phyloP scores from a whole-genome alignment of 2,329 filamentous ascomycete species.

The Thielaviopsis populi region DNA sequence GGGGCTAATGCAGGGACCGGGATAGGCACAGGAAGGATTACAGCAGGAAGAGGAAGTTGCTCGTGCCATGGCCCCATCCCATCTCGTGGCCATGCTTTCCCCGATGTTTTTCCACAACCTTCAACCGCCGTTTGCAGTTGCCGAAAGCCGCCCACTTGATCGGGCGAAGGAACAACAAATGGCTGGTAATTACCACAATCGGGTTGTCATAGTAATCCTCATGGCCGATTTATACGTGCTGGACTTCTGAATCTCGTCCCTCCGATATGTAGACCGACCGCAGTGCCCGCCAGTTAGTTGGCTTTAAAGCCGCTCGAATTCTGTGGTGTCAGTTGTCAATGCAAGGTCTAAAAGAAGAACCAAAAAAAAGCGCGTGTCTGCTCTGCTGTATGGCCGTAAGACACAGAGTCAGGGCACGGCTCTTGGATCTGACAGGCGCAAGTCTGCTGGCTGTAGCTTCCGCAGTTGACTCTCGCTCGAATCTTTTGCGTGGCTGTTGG shows the following conservation, averaged over 20 bases:
- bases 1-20: constrained; percentile 4
- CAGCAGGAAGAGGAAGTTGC: not conserved
- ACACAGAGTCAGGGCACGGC: not conserved
- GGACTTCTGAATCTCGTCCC: not conserved
- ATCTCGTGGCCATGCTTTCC: not conserved
- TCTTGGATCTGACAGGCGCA: not conserved
- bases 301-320: not conserved
- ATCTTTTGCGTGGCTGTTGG: not conserved
- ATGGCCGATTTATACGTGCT: not conserved
- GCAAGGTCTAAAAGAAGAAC: not conserved
- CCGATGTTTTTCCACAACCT: not conserved
- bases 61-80: not conserved
- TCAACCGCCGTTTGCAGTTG: not conserved
- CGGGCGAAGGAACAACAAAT: not conserved
- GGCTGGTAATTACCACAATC: not conserved
- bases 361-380: not conserved
- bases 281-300: not conserved
- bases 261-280: not conserved
- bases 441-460: not conserved
- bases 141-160: not conserved
- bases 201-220: not conserved
- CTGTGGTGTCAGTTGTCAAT: not conserved
- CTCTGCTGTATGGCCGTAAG: not conserved
- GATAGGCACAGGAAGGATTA: not conserved
- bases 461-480: not conserved